Percentiles rank a stretch among this genome's conserved stretches.
phyloP scores from a whole-genome alignment of 2,329 filamentous ascomycete species.

The Nemania sp. region DNA sequence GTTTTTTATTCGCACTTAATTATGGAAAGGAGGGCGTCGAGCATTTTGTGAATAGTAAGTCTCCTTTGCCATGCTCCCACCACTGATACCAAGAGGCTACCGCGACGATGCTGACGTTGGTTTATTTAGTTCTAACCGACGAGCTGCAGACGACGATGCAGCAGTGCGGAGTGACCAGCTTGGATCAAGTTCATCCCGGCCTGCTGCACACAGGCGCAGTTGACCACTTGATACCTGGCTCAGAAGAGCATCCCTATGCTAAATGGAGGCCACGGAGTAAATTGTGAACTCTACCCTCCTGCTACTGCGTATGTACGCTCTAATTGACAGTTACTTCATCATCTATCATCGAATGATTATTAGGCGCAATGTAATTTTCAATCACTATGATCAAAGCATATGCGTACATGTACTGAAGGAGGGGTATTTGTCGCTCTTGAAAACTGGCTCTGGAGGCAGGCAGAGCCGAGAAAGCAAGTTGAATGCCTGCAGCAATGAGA shows the following conservation, averaged over 20 bases:
- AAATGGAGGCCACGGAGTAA: conserved; percentile 43
- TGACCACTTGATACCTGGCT: conserved; percentile 50
- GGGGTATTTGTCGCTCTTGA: too few relatives aligned
- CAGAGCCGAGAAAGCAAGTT: too few relatives aligned
- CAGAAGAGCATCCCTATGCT: conserved; percentile 50
- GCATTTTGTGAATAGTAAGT: conserved; percentile 56
- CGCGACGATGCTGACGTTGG: conserved; percentile 11
- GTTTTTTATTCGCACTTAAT: conserved; percentile 61
- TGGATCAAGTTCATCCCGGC: conserved; percentile 63
- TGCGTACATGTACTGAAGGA: too few relatives aligned
- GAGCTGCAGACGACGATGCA: conserved; percentile 69
- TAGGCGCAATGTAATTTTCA: too few relatives aligned
- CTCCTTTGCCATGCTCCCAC: background rate
- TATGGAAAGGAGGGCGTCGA: conserved; percentile 64
- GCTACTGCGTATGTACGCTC: background rate
- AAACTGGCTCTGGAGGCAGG: too few relatives aligned
- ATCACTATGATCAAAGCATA: too few relatives aligned
- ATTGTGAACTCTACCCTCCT: conserved; percentile 31
- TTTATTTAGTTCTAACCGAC: conserved; percentile 54
- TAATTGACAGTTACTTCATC: background rate
- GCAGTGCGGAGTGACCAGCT: conserved; percentile 63
- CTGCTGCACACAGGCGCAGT: conserved; percentile 59
- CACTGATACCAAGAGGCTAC: background rate
- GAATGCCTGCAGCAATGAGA: too few relatives aligned
- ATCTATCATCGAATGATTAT: too few relatives aligned